Conservation (phyloP, 2,329 filamentous ascomycete species). For the Aspergillus pseudoglaucus region DNA sequence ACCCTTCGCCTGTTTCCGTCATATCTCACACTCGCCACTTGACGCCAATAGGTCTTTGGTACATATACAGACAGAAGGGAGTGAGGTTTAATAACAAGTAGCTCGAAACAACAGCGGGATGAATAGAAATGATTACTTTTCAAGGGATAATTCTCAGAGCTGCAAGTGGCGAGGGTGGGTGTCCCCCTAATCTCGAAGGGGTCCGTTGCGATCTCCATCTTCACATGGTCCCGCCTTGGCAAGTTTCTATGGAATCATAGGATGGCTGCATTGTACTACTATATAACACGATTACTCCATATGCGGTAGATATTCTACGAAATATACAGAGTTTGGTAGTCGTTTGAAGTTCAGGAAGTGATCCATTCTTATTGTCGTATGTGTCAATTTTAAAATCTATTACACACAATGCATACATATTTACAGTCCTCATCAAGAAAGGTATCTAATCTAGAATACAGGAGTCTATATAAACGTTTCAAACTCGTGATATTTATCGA, state of each 20-base stretch:
- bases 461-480: background rate
- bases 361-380: background rate
- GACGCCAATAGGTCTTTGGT: background rate
- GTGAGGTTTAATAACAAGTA: background rate
- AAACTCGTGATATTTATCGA: constrained; percentile 9
- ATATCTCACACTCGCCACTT: constrained; percentile 14
- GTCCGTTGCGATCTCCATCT: background rate
- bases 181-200: background rate
- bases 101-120: background rate
- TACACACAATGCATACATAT: background rate
- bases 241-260: background rate
- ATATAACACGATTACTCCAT: background rate
- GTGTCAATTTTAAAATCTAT: background rate
- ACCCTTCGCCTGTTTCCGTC: constrained; percentile 27
- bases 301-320: background rate
- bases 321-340: no score
- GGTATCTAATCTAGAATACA: background rate
- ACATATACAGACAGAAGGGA: background rate
- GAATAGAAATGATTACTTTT: background rate
- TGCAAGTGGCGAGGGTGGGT: no score
- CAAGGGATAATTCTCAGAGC: background rate
- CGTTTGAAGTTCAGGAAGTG: no score
- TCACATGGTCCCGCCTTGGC: background rate
- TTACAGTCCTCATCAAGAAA: background rate
- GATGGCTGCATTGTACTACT: background rate